Base-by-base conservation (phyloP, 1,284 basidiomycete species). In the Anthracocystis walkeri region DNA sequence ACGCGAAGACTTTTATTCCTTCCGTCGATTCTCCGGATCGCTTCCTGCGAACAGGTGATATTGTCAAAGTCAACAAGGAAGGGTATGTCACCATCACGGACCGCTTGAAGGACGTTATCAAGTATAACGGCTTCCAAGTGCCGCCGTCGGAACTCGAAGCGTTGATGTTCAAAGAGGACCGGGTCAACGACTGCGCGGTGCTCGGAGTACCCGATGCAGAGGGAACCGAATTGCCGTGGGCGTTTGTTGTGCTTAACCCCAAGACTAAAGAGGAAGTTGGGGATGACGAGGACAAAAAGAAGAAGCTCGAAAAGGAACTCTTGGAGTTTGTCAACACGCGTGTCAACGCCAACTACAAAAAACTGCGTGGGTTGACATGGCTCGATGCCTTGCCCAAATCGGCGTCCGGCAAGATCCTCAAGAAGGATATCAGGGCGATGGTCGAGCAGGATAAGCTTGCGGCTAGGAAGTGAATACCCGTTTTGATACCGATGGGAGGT, bases 61-160 rank as follows among this genome's bases (percentile, higher is more conserved):
- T 84, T 20, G 83, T 76, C n/a, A 66, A 70, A 11, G 64, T 84
- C 57, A 75, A 75, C 64, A 57, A 67, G 23, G 21, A 71, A 21
- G 81, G 82, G n/a, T 82, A 81, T 53, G 62, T 85, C 23, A 77
- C 65, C 40, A 80, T 85, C 55, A 79, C 70, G 18, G 82, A 83
- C 54, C 74, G 83, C 5, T 50, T 80, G 23, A 85, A 85, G 67
- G 83, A 85, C 40, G 78, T 84, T 10, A 85, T 85, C 75, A 85
- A 85, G 60, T 76, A 77, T 65, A 82, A 83, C 46, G 83, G 83
- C 4, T 85, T 83, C 67, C 83, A 85, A 48, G 82, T 85, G 3
- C 76, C 78, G 2, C 82, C 83, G 1, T 78, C 79, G 16, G 83
- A 85, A 45, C 71, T 85, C 31, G 83, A 85, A 48, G 68, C 66